Evolutionary conservation across 73 alveolate genomes (phyloP).

Genomic region (Paramecium caudatum): DNA sequence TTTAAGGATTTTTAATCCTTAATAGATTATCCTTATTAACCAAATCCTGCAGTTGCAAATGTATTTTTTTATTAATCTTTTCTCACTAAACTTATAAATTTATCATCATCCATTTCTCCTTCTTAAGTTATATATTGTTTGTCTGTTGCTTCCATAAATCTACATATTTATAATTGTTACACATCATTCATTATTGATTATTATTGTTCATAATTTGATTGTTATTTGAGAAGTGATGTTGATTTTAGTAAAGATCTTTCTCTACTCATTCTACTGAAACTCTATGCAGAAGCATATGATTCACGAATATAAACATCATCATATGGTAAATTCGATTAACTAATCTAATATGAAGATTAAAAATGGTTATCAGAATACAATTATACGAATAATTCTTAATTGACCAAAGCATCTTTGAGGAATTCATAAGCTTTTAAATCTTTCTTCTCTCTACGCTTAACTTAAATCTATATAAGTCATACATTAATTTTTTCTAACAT

Average conservation of each 20-base stretch:
- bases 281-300: constrained; percentile 31
- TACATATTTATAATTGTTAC: background rate
- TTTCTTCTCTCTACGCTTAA: background rate
- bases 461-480: background rate
- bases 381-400: background rate
- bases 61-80: constrained; percentile 23
- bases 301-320: constrained; percentile 49
- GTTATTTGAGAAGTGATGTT: constrained; percentile 29
- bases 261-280: constrained; percentile 61
- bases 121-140: background rate
- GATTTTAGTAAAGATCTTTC: constrained; percentile 39
- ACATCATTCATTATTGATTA: constrained; percentile 25
- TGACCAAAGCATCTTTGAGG: background rate
- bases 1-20: constrained; percentile 48
- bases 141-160: background rate
- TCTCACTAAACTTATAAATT: background rate
- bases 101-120: constrained; percentile 61
- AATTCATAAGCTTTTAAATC: background rate
- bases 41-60: constrained; percentile 66
- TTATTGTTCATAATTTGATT: constrained; percentile 31
- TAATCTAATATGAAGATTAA: background rate
- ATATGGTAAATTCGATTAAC: constrained; percentile 22
- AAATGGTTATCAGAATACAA: constrained; percentile 10
- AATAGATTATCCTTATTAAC: constrained; percentile 22
- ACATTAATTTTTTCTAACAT: background rate